A percentile compares a stretch with the other conserved stretches of the same genome.
Conservation (phyloP, 2,329 filamentous ascomycete species). For the Xylariaceae sp. region DNA sequence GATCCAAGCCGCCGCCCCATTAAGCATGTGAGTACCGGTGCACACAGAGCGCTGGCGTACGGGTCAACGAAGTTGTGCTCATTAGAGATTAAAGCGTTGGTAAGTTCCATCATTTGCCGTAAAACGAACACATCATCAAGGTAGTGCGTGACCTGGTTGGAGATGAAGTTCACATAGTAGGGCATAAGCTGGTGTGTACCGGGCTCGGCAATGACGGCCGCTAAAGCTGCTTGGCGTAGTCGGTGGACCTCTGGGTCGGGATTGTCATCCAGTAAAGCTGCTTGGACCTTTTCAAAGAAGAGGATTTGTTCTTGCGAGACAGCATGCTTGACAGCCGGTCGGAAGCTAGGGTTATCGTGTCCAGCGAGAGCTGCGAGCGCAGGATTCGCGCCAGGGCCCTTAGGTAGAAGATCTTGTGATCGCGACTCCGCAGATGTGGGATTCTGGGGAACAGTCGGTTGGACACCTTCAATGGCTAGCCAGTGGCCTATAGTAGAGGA, state of each 20-base stretch:
- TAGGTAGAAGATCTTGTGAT: conserved; percentile 84
- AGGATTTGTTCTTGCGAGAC: conserved; percentile 94
- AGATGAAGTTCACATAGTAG: conserved; percentile 95
- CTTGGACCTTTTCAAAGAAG: conserved; percentile 95
- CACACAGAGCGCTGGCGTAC: conserved; percentile 71
- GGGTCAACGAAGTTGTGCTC: conserved; percentile 74
- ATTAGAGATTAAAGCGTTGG: conserved; percentile 83
- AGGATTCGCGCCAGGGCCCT: conserved; percentile 86
- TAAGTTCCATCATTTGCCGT: conserved; percentile 90
- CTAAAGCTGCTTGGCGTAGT: conserved; percentile 82
- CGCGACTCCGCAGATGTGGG: conserved; percentile 85
- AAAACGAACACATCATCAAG: conserved; percentile 89
- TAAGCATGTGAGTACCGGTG: conserved; percentile 89
- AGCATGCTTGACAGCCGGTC: conserved; percentile 93
- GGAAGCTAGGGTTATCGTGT: conserved; percentile 81
- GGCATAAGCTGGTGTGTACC: conserved; percentile 94
- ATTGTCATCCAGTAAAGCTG: conserved; percentile 84
- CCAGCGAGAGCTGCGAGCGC: conserved; percentile 83
- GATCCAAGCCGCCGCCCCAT: conserved; percentile 79
- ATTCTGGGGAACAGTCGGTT: conserved; percentile 95
- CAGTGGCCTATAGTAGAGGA: conserved; percentile 73
- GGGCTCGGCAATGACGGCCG: conserved; percentile 85
- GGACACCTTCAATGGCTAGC: conserved; percentile 96
- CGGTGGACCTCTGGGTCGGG: conserved; percentile 76
- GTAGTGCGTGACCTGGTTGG: conserved; percentile 93